Conservation (phyloP, 1,284 basidiomycete species). For the Marasmius sp. region DNA sequence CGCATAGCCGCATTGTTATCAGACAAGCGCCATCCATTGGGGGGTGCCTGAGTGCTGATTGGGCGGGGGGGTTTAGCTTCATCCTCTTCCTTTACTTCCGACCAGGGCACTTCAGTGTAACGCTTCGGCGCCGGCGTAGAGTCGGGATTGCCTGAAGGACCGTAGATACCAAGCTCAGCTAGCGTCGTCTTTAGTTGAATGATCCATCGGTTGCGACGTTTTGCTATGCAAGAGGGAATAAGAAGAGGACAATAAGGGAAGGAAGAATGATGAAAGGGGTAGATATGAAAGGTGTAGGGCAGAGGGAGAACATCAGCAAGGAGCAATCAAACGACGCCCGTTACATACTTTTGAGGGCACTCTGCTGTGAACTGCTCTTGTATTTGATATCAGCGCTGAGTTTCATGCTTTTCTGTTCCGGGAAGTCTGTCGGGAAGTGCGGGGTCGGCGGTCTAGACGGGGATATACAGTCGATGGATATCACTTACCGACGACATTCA, state of each 20-base stretch:
- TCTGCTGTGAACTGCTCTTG: slow-evolving; percentile 89
- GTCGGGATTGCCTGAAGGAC: slow-evolving; percentile 69
- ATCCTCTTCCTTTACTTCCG: slow-evolving; percentile 51
- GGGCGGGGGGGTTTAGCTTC: slow-evolving; percentile 18
- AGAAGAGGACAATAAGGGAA: neutral
- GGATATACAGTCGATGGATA: neutral
- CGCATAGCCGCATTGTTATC: slow-evolving; percentile 52
- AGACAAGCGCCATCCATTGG: slow-evolving; percentile 48
- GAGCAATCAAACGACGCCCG: neutral
- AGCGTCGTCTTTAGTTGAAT: slow-evolving; percentile 81
- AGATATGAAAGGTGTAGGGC: too few relatives aligned
- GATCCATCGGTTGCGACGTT: slow-evolving; percentile 90
- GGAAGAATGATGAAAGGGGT: too few relatives aligned
- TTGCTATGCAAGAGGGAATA: slow-evolving; percentile 35
- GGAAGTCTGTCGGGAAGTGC: slow-evolving; percentile 59
- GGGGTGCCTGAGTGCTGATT: slow-evolving; percentile 24
- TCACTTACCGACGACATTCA: slow-evolving; percentile 56
- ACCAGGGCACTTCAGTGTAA: slow-evolving; percentile 76
- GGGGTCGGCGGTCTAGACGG: neutral
- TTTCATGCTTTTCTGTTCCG: slow-evolving; percentile 78
- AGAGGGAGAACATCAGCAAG: neutral
- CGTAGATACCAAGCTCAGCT: slow-evolving; percentile 72
- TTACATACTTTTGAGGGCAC: slow-evolving; percentile 64
- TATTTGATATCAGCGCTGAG: slow-evolving; percentile 86
- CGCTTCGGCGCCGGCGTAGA: slow-evolving; percentile 50